Evolutionary conservation across 176 grass and related monocot species (phyloP).

Genomic region (Phyllostachys edulis): DNA sequence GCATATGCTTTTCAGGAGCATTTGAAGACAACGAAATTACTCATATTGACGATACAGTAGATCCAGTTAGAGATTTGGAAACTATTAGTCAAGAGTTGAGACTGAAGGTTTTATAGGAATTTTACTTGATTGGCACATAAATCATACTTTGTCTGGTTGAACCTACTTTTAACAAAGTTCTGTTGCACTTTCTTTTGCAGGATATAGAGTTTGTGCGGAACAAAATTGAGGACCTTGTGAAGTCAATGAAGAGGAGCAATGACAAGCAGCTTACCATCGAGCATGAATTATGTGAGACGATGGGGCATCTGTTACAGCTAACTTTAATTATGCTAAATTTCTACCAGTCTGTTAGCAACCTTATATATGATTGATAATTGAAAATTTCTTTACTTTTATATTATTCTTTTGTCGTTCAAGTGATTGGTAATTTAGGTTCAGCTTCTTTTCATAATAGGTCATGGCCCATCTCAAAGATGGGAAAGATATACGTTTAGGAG

Average conservation of each 20-base stretch:
- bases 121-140: constrained; percentile 19
- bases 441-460: constrained; percentile 41
- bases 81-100: constrained; percentile 87
- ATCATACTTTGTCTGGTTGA: not conserved
- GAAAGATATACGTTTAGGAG: constrained; percentile 85
- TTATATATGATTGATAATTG: not conserved
- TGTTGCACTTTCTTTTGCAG: constrained; percentile 45
- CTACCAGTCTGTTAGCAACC: not conserved
- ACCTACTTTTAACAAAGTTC: not conserved
- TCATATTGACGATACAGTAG: constrained; percentile 91
- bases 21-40: constrained; percentile 94
- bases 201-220: constrained; percentile 81
- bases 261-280: constrained; percentile 96
- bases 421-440: constrained; percentile 17
- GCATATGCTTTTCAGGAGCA: constrained; percentile 61
- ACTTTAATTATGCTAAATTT: not conserved
- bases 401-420: not conserved
- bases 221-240: constrained; percentile 83
- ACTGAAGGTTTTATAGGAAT: constrained; percentile 66
- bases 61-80: constrained; percentile 98
- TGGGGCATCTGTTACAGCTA: constrained; percentile 23
- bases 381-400: not conserved
- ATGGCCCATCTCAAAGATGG: constrained; percentile 61
- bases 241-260: constrained; percentile 99
- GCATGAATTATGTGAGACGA: constrained; percentile 82